Conservation (phyloP, 768 basidiomycete genomes). For the Chalciporus piperatus region DNA sequence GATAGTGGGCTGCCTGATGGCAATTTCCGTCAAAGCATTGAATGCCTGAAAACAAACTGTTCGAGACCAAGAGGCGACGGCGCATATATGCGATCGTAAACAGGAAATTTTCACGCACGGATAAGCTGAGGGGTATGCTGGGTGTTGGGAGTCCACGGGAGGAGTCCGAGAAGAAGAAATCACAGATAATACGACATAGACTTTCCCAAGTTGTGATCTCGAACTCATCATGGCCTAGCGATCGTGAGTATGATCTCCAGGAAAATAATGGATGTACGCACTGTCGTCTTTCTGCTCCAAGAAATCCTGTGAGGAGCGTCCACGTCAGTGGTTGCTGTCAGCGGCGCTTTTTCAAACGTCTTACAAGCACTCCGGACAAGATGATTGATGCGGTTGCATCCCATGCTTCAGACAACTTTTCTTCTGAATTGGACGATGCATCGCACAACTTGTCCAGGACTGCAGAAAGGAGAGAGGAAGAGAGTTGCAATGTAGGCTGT, state of each 20-base stretch:
- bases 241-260: background rate
- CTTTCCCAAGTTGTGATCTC: constrained; percentile 27
- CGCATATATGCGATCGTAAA: constrained; percentile 30
- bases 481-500: constrained; percentile 39
- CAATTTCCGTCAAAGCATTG: constrained; percentile 49
- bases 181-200: constrained; percentile 34
- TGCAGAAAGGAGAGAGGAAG: constrained; percentile 37
- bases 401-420: constrained; percentile 36
- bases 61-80: constrained; percentile 11
- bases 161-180: constrained; percentile 34
- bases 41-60: constrained; percentile 43
- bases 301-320: constrained; percentile 20
- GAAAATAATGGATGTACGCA: constrained; percentile 6
- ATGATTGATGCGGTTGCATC: constrained; percentile 43
- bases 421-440: constrained; percentile 19
- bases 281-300: constrained; percentile 21
- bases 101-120: constrained; percentile 17
- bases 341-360: constrained; percentile 3
- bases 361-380: constrained; percentile 53
- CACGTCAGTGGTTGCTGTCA: constrained; percentile 16
- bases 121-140: constrained; percentile 23
- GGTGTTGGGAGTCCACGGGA: constrained; percentile 17
- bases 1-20: constrained; percentile 39
- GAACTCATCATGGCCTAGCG: constrained; percentile 14
- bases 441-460: constrained; percentile 40